phyloP scores from a whole-genome alignment of 257 asterid genomes.

The Petunia secreta region DNA sequence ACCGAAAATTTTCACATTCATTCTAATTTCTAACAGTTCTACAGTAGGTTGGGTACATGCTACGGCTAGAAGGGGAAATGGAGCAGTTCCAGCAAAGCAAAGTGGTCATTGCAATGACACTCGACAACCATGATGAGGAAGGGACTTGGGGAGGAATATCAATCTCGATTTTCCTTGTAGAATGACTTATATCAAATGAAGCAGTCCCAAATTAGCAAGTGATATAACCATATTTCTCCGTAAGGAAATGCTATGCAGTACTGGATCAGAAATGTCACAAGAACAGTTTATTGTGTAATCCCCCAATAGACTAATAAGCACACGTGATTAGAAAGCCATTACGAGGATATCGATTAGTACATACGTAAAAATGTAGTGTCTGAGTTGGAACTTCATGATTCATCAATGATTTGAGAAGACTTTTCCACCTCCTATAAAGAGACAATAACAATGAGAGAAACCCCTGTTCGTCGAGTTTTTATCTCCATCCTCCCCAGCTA shows the following conservation, averaged over 20 bases:
- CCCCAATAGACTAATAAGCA: not conserved
- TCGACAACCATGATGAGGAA: not conserved
- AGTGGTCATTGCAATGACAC: not conserved
- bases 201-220: not conserved
- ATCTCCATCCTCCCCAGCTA: not conserved
- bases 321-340: not conserved
- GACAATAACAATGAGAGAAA: constrained; percentile 5
- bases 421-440: constrained; percentile 18
- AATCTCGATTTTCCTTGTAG: not conserved
- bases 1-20: not conserved
- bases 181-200: not conserved
- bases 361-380: not conserved
- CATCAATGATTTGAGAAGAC: not conserved
- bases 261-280: constrained; percentile 1
- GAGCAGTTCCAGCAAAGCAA: not conserved
- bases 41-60: not conserved
- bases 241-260: not conserved
- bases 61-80: not conserved
- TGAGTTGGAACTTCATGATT: not conserved
- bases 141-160: not conserved
- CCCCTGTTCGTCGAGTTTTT: not conserved
- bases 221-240: not conserved
- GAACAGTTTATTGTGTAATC: not conserved
- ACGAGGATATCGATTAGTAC: not conserved
- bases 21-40: not conserved